Conservation (phyloP, 768 basidiomycete species). For the Agaricus bisporus region DNA sequence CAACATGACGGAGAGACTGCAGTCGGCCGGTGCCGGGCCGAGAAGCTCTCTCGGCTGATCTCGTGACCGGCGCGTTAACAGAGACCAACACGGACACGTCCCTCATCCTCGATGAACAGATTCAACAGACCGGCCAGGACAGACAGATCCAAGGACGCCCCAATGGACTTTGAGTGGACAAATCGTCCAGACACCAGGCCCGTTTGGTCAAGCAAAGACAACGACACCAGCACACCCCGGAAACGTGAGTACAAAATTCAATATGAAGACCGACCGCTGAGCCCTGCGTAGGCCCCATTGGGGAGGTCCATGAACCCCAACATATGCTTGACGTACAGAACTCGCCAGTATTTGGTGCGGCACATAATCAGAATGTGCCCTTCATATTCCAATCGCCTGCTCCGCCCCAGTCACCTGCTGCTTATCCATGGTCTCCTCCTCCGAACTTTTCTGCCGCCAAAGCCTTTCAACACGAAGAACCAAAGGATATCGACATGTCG, state of each 20-base stretch:
- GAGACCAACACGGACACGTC: conserved; percentile 12
- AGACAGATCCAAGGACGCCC: conserved; percentile 67
- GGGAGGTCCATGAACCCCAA: conserved; percentile 36
- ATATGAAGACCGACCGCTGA: conserved; percentile 3
- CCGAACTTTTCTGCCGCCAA: conserved; percentile 53
- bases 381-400: conserved; percentile 56
- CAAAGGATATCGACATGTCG: conserved; percentile 70
- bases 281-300: conserved; percentile 30
- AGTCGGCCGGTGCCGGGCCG: neutral
- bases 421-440: conserved; percentile 64
- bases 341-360: conserved; percentile 50
- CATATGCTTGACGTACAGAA: conserved; percentile 29
- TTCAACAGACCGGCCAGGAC: conserved; percentile 17
- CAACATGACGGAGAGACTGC: conserved; percentile 12
- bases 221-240: conserved; percentile 48
- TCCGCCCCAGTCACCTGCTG: conserved; percentile 37
- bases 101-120: neutral
- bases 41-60: conserved; percentile 5
- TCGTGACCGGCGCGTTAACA: conserved; percentile 35
- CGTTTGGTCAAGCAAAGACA: conserved; percentile 44
- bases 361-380: conserved; percentile 56
- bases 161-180: conserved; percentile 89
- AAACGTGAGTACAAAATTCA: conserved; percentile 51
- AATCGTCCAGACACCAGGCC: conserved; percentile 53
- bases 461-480: conserved; percentile 49